Evolutionary conservation across 768 basidiomycete genomes (phyloP).

Genomic region (Hygrophorus russula): DNA sequence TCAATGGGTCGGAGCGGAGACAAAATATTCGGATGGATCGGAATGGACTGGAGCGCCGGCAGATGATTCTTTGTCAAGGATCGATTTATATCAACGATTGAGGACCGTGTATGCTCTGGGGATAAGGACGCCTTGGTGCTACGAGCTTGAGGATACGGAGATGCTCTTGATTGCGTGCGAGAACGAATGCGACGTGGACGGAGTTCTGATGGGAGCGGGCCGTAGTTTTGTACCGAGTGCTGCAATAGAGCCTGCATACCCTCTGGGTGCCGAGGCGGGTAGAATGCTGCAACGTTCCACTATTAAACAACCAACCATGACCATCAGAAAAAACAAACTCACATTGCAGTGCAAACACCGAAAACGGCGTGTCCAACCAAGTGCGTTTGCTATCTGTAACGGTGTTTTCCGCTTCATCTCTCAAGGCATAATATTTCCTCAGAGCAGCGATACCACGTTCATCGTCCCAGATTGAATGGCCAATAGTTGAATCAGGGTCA

Average conservation of each 20-base stretch:
- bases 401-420: constrained; percentile 55
- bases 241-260: constrained; percentile 67
- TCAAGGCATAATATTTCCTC: constrained; percentile 56
- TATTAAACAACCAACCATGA: constrained; percentile 6
- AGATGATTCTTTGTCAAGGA: constrained; percentile 12
- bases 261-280: constrained; percentile 51
- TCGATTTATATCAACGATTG: constrained; percentile 12
- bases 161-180: constrained; percentile 58
- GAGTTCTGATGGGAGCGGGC: constrained; percentile 65
- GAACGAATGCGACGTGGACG: constrained; percentile 51
- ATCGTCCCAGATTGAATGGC: constrained; percentile 47
- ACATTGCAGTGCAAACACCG: constrained; percentile 65
- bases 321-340: constrained; percentile 17
- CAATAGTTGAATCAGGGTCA: constrained; percentile 39
- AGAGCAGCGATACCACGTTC: constrained; percentile 56
- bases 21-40: constrained; percentile 29
- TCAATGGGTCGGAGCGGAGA: constrained; percentile 25
- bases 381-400: constrained; percentile 53
- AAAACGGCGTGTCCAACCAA: constrained; percentile 68
- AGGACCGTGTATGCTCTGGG: constrained; percentile 24
- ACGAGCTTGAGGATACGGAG: constrained; percentile 56
- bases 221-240: constrained; percentile 60
- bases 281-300: constrained; percentile 38
- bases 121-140: constrained; percentile 34
- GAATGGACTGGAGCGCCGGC: constrained; percentile 31